Base-by-base conservation (phyloP, 257 asterid genomes). In the Solanum bukasovii region DNA sequence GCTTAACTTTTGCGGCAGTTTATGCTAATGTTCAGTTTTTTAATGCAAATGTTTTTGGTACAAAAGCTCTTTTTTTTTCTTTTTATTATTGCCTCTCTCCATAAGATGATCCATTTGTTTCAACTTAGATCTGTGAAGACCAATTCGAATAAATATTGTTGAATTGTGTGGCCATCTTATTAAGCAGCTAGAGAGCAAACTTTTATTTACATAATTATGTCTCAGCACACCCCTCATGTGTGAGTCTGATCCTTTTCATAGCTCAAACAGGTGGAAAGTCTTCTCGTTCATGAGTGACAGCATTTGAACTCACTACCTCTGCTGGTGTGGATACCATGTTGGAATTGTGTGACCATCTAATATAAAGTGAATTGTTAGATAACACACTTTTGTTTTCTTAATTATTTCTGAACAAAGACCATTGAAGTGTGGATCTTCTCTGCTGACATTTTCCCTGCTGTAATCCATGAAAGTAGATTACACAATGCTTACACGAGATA, bases 151-250 rank as follows among this genome's bases (percentile, higher is more conserved):
- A 27, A 46, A 27, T 13, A 27, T 13, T 4, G 9, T 8, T 81
- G 67, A 44, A 44, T 14, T 27, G 40, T 72, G 91, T 92, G 37
- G 84, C n/a, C 61, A n/a, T 40, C 61, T 77, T 4, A 78, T 78
- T 14, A 78, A 78, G 25, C 9, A 13, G 25, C 84, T 78, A 42
- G 65, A 42, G 65, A 42, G n/a, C 46, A n/a, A 1, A 78, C 65
- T 42, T 77, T 42, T 78, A 25, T 78, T 2, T 13, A 78, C n/a
- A 25, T 42, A 78, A 78, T 77, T 13, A 77, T n/a, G 37, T 77
- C 9, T 78, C 3, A 25, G 13, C n/a, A 78, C 0, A 2, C 2
- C 61, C 34, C 12, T 38, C 13, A n/a, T n/a, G 34, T 77, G 61
- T 78, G 63, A 1, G 8, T 4, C 9, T 25, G 25, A 13, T 14